These are phyloP conservation scores for Colletotrichum chrysophilum DNA, from an alignment of 2,329 filamentous ascomycete species.

Conservation along the genomic window DNA sequence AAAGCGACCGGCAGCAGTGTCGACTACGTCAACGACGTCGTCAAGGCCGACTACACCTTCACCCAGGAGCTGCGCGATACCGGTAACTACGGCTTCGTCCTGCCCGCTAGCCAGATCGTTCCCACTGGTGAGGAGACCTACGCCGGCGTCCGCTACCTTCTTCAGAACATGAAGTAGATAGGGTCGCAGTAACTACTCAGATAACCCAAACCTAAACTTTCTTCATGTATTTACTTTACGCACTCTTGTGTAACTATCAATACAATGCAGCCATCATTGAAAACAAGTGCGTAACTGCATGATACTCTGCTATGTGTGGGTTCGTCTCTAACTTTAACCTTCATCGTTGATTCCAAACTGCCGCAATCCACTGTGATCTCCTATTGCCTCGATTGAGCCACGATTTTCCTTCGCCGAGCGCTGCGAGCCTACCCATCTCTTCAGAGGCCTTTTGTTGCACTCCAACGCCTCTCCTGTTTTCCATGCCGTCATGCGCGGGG, in stretches of 20 bases:
- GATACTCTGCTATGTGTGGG: background rate
- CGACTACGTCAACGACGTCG: slow-evolving; percentile 50
- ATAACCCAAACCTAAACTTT: background rate
- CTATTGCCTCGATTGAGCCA: rapidly evolving
- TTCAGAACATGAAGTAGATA: slow-evolving; percentile 41
- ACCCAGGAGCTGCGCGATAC: slow-evolving; percentile 42
- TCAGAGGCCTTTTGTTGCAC: background rate
- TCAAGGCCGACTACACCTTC: slow-evolving; percentile 45
- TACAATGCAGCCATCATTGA: background rate
- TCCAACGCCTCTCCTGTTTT: background rate
- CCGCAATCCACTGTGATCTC: background rate
- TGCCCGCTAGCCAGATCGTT: slow-evolving; percentile 47
- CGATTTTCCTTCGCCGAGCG: background rate
- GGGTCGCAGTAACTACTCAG: too few relatives aligned
- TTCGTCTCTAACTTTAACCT: background rate
- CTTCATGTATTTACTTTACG: background rate
- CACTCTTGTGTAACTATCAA: background rate
- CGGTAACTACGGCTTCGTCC: slow-evolving; percentile 45
- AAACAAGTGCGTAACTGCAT: background rate
- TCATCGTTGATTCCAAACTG: background rate
- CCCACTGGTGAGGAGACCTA: slow-evolving; percentile 48
- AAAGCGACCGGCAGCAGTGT: slow-evolving; percentile 52
- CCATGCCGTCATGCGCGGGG: background rate
- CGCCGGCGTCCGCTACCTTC: slow-evolving; percentile 65
- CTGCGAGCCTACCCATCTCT: rapidly evolving